Evolutionary conservation across 1,139 yeast genomes (phyloP).

Genomic region (Diutina sp.): DNA sequence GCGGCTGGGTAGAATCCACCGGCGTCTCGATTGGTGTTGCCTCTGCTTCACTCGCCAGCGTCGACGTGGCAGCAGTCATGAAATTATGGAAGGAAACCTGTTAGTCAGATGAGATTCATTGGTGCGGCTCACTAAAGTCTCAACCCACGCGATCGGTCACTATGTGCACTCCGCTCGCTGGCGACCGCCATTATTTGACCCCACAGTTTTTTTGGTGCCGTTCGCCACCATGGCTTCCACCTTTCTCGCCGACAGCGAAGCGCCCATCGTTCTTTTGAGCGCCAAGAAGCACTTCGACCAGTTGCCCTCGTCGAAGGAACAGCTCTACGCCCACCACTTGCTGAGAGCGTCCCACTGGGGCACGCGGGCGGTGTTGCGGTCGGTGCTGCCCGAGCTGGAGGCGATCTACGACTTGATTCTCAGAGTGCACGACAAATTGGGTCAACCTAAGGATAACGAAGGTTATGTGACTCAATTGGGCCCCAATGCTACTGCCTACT

Average conservation of each 20-base stretch:
- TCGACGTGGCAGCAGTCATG: too few species aligned
- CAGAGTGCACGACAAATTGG: conserved; percentile 36
- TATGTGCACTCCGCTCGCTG: neutral
- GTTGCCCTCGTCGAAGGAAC: conserved; percentile 21
- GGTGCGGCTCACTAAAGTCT: too few species aligned
- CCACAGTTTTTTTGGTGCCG: neutral
- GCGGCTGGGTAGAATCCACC: neutral
- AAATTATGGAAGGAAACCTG: too few species aligned
- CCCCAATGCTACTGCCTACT: conserved; percentile 26
- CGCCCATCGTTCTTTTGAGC: conserved; percentile 27
- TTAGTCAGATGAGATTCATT: too few species aligned
- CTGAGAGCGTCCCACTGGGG: conserved; percentile 79
- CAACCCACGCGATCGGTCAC: too few species aligned
- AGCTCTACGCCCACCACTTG: conserved; percentile 68
- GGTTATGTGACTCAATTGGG: conserved; percentile 25
- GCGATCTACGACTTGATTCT: conserved; percentile 57
- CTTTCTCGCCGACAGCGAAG: conserved; percentile 27
- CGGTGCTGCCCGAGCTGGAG: conserved; percentile 80
- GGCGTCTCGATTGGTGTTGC: too few species aligned
- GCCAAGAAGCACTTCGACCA: conserved; percentile 34
- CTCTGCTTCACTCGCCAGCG: too few species aligned
- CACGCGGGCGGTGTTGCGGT: conserved; percentile 63
- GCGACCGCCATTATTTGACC: neutral
- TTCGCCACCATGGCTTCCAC: conserved; percentile 4
- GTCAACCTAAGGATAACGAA: conserved; percentile 28